These are phyloP conservation scores for Ophiostoma tasmaniense DNA, from an alignment of 2,329 filamentous ascomycete genomes.

Conservation along the genomic window DNA sequence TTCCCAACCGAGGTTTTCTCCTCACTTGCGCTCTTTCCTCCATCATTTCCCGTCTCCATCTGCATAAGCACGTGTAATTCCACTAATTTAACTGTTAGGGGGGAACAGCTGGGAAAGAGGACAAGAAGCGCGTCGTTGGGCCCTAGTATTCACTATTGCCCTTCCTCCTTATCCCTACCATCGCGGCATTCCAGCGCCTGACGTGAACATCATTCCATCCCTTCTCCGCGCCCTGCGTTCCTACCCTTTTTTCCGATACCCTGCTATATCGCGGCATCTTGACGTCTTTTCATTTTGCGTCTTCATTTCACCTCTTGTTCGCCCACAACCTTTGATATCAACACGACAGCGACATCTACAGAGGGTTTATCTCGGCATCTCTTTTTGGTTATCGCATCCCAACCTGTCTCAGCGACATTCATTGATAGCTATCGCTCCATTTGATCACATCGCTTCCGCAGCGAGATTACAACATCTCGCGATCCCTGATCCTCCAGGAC, in stretches of 20 bases:
- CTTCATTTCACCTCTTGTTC: background rate
- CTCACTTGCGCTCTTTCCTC: conserved; percentile 4
- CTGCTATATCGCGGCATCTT: background rate
- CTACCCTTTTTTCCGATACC: background rate
- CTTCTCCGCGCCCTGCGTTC: background rate
- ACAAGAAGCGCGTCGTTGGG: conserved; percentile 5
- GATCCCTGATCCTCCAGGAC: background rate
- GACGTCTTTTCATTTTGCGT: background rate
- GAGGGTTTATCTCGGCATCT: background rate
- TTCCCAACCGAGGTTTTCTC: conserved; percentile 13
- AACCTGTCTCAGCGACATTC: no score
- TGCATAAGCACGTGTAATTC: conserved; percentile 12
- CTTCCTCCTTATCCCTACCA: background rate
- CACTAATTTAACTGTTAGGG: conserved; percentile 9
- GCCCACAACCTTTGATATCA: background rate
- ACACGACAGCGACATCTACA: background rate
- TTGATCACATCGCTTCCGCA: background rate
- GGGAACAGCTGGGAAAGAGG: background rate
- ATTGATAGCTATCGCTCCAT: background rate
- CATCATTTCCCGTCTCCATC: conserved; percentile 1
- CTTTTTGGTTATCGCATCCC: background rate
- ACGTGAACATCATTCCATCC: background rate
- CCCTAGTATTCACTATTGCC: background rate
- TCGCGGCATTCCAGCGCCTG: background rate
- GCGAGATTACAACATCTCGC: background rate